Evolutionary conservation across 2,329 filamentous ascomycete species (phyloP).

Genomic region (Scedosporium apiospermum): DNA sequence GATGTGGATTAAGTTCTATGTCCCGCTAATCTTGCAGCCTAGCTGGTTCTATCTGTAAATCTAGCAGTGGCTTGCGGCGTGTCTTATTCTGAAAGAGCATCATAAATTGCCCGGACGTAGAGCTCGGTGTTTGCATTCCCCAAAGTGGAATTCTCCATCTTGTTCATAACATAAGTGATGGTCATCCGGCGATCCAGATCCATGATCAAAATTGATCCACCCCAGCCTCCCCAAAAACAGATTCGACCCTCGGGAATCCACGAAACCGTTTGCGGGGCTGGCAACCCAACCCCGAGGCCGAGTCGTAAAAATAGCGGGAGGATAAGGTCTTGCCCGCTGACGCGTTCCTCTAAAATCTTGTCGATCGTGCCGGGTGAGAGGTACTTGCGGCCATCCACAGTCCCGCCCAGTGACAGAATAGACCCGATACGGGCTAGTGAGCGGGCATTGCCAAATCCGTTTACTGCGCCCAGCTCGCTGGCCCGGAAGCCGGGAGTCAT

Average conservation of each 20-base stretch:
- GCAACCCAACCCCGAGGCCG: slow-evolving; percentile 31
- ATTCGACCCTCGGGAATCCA: slow-evolving; percentile 19
- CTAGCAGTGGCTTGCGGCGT: too few relatives aligned
- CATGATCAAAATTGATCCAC: slow-evolving; percentile 32
- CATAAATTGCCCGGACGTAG: not conserved
- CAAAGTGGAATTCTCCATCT: slow-evolving; percentile 18
- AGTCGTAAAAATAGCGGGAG: slow-evolving; percentile 23
- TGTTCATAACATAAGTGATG: slow-evolving; percentile 35
- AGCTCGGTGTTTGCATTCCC: not conserved
- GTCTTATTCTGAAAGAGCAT: not conserved
- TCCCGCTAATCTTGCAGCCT: too few relatives aligned
- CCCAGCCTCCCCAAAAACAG: slow-evolving; percentile 34
- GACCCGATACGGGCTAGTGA: slow-evolving; percentile 31
- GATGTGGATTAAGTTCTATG: too few relatives aligned
- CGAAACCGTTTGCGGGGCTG: not conserved
- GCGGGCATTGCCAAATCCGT: slow-evolving; percentile 36
- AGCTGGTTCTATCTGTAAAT: too few relatives aligned
- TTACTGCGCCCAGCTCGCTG: slow-evolving; percentile 29
- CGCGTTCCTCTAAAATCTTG: slow-evolving; percentile 33
- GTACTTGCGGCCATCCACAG: slow-evolving; percentile 16
- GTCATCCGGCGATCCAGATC: slow-evolving; percentile 31
- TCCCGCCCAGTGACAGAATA: slow-evolving; percentile 11
- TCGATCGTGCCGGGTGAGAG: slow-evolving; percentile 31
- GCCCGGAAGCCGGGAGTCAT: slow-evolving; percentile 23
- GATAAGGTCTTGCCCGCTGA: slow-evolving; percentile 28